Evolutionary conservation across 306 rosid species (phyloP), one percentile per base, ranked within the genome.

Genomic region (Pachyrhizus erosus): DNA sequence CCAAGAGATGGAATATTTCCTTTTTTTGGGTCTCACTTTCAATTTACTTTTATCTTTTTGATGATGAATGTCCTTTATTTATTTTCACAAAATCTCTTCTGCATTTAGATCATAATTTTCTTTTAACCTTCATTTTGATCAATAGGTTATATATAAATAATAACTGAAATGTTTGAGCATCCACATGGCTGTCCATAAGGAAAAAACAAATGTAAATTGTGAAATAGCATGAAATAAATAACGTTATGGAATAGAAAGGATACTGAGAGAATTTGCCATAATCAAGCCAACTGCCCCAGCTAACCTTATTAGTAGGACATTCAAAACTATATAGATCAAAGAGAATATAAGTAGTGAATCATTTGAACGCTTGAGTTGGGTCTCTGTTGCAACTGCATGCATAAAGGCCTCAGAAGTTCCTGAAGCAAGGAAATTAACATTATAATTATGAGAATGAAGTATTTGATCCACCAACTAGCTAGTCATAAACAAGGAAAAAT

Each of bases 321-420:
- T 93, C 80, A 96, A 89, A 83, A 83, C 86, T 80, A 96, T 57
- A 68, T 94, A 90, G 83, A 96, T 91, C 76, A 92, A n/a, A 26
- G 97, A 91, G 87, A 96, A 93, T 65, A 87, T 69, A 67, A 93
- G 87, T 81, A 94, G 85, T 34, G 91, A 89, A 87, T 89, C 91
- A 87, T 96, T 96, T 75, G 97, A 91, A 69, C 83, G 91, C 86
- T 89, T 88, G 75, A 96, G 97, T 82, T 96, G 93, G 79, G 83
- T 86, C 84, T 93, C 97, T 12, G 89, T 86, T 75, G 96, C 97
- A 83, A 93, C 96, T n/a, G 99, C 98, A 66, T 96, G 97, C 74
- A 96, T 86, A 86, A 96, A 96, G 55, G 98, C 88, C 88, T 96
- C 99, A 64, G 99, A 96, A 54, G 98, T 96, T 84, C 99, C 98